Evolutionary conservation across 305 asterid genomes (phyloP).

Genomic region (Fraxinus sp.): DNA sequence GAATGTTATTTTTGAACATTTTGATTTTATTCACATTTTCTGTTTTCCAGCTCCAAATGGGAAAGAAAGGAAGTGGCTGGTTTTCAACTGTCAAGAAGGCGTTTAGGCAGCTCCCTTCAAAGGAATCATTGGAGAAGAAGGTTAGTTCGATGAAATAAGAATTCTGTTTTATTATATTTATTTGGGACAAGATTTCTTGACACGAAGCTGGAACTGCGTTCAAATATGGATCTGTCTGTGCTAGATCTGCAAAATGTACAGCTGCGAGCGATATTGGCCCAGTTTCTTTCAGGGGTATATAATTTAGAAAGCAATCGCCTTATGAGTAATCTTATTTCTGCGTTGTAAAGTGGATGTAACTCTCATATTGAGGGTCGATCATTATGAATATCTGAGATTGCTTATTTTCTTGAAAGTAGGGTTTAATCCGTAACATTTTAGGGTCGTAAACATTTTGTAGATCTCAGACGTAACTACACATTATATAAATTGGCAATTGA

Average conservation of each 20-base stretch:
- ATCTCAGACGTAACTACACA: not conserved
- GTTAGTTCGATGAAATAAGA: constrained; percentile 32
- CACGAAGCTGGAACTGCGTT: not conserved
- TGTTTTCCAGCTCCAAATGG: constrained; percentile 46
- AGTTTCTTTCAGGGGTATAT: not conserved
- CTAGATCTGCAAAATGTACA: not conserved
- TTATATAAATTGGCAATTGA: constrained; percentile 9
- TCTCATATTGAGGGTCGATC: not conserved
- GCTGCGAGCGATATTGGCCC: too few relatives aligned
- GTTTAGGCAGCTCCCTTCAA: constrained; percentile 64
- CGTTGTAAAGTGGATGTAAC: not conserved
- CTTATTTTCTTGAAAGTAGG: not conserved
- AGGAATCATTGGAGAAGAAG: constrained; percentile 65
- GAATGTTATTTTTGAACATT: not conserved
- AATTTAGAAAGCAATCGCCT: not conserved
- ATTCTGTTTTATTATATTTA: not conserved
- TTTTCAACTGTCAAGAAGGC: constrained; percentile 87
- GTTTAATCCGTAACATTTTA: not conserved
- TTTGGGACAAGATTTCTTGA: not conserved
- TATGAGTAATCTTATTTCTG: not conserved
- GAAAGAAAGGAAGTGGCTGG: constrained; percentile 93
- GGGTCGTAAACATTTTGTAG: not conserved
- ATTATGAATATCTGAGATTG: not conserved
- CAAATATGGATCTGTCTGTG: not conserved
- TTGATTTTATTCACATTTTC: not conserved